These are phyloP conservation scores for Panaeolus papilionaceus DNA, from an alignment of 768 basidiomycete species.

Conservation along the genomic window DNA sequence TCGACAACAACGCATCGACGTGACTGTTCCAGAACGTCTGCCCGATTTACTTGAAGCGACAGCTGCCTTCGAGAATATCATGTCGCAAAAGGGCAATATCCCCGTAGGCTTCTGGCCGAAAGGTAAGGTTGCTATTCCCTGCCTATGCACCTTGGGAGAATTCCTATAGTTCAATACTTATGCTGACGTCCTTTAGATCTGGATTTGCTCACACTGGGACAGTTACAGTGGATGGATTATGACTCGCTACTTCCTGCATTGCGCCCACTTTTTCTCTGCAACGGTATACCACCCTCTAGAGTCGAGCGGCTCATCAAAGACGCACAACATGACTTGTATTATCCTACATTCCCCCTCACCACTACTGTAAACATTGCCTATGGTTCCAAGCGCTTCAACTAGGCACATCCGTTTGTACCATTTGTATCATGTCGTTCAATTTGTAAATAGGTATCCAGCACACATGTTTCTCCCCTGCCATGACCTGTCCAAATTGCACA, in stretches of 20 bases:
- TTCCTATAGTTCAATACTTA: conserved; percentile 17
- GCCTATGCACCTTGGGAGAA: not conserved
- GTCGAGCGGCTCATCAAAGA: conserved; percentile 63
- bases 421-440: not conserved
- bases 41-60: conserved; percentile 53
- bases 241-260: conserved; percentile 70
- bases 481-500: too few species aligned
- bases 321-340: conserved; percentile 71
- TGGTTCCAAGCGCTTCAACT: conserved; percentile 43
- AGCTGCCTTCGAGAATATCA: conserved; percentile 61
- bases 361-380: conserved; percentile 65
- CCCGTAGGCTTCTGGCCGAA: conserved; percentile 75
- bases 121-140: conserved; percentile 43
- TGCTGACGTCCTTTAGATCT: conserved; percentile 47
- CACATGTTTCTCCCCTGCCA: not conserved
- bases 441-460: not conserved
- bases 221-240: conserved; percentile 77
- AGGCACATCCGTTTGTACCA: not conserved
- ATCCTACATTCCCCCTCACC: conserved; percentile 57
- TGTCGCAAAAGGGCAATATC: conserved; percentile 61
- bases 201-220: conserved; percentile 65
- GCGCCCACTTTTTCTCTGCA: conserved; percentile 61
- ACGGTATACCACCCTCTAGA: conserved; percentile 57
- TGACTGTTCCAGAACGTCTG: conserved; percentile 62
- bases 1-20: conserved; percentile 56